These are phyloP conservation scores for Davidsoniella eucalypti DNA, from an alignment of 2,329 filamentous ascomycete genomes.

Conservation along the genomic window DNA sequence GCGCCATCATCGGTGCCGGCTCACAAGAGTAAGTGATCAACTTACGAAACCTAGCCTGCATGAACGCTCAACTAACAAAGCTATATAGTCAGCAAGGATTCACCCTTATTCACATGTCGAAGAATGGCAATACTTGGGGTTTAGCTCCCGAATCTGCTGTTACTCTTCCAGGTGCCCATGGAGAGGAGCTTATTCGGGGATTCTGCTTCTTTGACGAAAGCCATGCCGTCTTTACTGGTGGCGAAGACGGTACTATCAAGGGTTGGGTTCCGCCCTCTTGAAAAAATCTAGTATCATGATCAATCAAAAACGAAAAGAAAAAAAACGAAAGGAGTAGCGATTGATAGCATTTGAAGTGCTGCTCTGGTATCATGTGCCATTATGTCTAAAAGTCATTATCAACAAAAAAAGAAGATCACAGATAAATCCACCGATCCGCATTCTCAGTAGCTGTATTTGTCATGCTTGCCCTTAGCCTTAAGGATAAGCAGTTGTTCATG, in stretches of 20 bases:
- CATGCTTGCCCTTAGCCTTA: slow-evolving; percentile 84
- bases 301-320: slow-evolving; percentile 5
- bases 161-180: slow-evolving; percentile 44
- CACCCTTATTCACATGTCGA: slow-evolving; percentile 42
- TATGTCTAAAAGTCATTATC: neutral
- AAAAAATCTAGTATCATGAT: neutral
- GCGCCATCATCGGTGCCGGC: slow-evolving; percentile 48
- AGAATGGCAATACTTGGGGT: slow-evolving; percentile 31
- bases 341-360: neutral
- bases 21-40: slow-evolving; percentile 41
- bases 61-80: neutral
- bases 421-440: neutral
- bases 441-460: slow-evolving; percentile 45
- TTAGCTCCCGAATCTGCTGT: slow-evolving; percentile 40
- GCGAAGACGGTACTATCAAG: slow-evolving; percentile 41
- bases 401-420: neutral
- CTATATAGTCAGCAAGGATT: slow-evolving; percentile 35
- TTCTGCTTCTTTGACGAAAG: slow-evolving; percentile 48
- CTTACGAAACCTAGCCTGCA: neutral
- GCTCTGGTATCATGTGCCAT: neutral
- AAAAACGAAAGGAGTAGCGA: neutral
- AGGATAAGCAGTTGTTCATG: slow-evolving; percentile 74
- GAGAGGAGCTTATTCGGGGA: slow-evolving; percentile 44
- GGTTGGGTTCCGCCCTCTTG: slow-evolving; percentile 30
- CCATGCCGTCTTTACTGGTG: slow-evolving; percentile 40